These are phyloP conservation scores for Corymbia calophylla DNA, from an alignment of 441 rosid species.

Conservation along the genomic window DNA sequence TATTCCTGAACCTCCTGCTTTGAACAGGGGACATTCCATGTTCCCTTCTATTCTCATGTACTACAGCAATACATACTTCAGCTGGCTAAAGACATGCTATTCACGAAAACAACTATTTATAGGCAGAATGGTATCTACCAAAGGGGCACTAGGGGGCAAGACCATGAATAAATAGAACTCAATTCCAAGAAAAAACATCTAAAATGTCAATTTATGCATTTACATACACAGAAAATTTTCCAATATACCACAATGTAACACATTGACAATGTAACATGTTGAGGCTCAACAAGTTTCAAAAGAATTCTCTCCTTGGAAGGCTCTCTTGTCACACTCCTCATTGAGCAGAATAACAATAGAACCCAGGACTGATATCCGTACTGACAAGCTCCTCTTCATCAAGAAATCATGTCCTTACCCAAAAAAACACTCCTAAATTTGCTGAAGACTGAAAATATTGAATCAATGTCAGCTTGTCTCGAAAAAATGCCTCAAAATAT, in stretches of 20 bases:
- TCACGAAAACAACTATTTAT: background rate
- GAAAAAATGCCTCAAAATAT: background rate
- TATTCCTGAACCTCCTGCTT: background rate
- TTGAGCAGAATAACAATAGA: background rate
- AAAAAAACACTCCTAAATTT: background rate
- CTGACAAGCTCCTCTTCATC: background rate
- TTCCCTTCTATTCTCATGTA: background rate
- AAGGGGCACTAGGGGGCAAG: background rate
- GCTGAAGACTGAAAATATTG: background rate
- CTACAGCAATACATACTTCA: background rate
- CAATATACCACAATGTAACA: background rate
- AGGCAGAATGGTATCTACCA: background rate
- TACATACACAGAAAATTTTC: background rate
- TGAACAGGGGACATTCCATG: background rate
- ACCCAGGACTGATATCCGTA: background rate
- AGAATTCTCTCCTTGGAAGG: background rate
- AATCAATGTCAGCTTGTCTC: background rate
- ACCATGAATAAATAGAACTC: background rate
- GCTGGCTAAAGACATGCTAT: background rate
- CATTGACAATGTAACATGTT: background rate
- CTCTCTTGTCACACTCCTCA: background rate
- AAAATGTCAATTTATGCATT: background rate
- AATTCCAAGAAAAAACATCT: background rate
- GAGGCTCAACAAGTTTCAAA: background rate
- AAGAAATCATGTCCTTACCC: background rate